These are phyloP conservation scores for Hippophae tibetana DNA, from an alignment of 306 rosid genomes.

Conservation along the genomic window DNA sequence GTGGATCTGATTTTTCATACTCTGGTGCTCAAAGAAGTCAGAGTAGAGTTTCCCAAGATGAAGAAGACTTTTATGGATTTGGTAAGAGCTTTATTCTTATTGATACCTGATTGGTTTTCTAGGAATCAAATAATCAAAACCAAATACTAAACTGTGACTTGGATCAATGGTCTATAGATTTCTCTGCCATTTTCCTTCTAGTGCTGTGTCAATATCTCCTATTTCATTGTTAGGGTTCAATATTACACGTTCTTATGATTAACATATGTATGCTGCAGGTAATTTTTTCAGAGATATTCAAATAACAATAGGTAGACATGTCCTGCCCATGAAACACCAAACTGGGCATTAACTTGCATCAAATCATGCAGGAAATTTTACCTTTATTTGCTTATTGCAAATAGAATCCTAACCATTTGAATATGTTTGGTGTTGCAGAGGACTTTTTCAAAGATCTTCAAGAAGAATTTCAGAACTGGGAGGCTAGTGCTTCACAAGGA, in stretches of 20 bases:
- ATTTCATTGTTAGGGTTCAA: slow-evolving; percentile 11
- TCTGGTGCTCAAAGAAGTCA: slow-evolving; percentile 38
- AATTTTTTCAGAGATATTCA: slow-evolving; percentile 87
- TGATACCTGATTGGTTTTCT: not conserved
- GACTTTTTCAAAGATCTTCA: slow-evolving; percentile 85
- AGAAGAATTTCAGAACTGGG: slow-evolving; percentile 89
- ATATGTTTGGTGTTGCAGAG: slow-evolving; percentile 37
- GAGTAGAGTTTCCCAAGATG: slow-evolving; percentile 39
- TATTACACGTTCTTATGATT: slow-evolving; percentile 36
- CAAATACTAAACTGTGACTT: too few relatives aligned
- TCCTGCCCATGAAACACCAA: slow-evolving; percentile 42
- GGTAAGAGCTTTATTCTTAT: slow-evolving; percentile 32
- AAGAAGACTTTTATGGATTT: slow-evolving; percentile 83
- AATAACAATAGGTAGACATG: slow-evolving; percentile 92
- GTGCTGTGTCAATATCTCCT: slow-evolving; percentile 17
- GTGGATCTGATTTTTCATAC: slow-evolving; percentile 46
- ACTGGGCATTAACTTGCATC: slow-evolving; percentile 25
- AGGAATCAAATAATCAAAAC: not conserved
- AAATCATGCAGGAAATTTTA: slow-evolving; percentile 16
- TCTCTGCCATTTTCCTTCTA: not conserved
- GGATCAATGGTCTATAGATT: too few relatives aligned
- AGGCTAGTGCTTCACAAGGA: slow-evolving; percentile 74
- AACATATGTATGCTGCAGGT: slow-evolving; percentile 81
- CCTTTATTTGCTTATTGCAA: slow-evolving; percentile 9
- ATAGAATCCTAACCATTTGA: slow-evolving; percentile 3